phyloP scores from a whole-genome alignment of 768 basidiomycete species.

The Suillus decipiens region DNA sequence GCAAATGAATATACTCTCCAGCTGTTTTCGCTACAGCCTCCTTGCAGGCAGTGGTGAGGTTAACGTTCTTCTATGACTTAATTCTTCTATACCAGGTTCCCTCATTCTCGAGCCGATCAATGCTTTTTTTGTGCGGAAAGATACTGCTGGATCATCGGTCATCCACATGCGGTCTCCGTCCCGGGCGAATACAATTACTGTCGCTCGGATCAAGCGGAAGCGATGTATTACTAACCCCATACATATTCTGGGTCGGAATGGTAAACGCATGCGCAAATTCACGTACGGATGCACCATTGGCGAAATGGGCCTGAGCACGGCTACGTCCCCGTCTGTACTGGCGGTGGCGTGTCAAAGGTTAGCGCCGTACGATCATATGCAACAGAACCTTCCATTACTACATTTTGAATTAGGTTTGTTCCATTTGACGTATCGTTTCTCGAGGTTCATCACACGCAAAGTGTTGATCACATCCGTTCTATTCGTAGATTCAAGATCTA shows the following conservation, averaged over 20 bases:
- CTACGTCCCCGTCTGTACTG: background rate
- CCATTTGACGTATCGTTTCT: constrained; percentile 1
- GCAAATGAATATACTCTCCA: constrained; percentile 4
- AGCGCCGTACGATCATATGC: background rate
- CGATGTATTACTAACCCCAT: background rate
- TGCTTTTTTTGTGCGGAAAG: constrained; percentile 1
- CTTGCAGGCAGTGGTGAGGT: constrained; percentile 11
- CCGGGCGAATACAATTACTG: background rate
- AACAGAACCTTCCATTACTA: background rate
- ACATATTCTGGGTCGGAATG: background rate
- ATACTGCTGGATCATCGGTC: background rate
- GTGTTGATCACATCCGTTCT: constrained; percentile 4
- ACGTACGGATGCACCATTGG: background rate
- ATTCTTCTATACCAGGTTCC: background rate
- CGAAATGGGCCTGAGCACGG: background rate
- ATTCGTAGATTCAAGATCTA: constrained; percentile 6
- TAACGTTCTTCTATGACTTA: constrained; percentile 4
- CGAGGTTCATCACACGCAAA: constrained; percentile 3
- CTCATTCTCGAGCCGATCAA: constrained; percentile 5
- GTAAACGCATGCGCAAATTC: background rate
- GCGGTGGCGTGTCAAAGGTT: background rate
- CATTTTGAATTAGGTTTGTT: constrained; percentile 4
- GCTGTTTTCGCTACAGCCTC: constrained; percentile 5
- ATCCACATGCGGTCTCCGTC: background rate
- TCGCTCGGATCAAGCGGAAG: constrained; percentile 4